A percentile compares a stretch with the other conserved stretches of the same genome.
Evolutionary conservation across 805 yeast species (phyloP).

Genomic region (Myxozyma geophila): DNA sequence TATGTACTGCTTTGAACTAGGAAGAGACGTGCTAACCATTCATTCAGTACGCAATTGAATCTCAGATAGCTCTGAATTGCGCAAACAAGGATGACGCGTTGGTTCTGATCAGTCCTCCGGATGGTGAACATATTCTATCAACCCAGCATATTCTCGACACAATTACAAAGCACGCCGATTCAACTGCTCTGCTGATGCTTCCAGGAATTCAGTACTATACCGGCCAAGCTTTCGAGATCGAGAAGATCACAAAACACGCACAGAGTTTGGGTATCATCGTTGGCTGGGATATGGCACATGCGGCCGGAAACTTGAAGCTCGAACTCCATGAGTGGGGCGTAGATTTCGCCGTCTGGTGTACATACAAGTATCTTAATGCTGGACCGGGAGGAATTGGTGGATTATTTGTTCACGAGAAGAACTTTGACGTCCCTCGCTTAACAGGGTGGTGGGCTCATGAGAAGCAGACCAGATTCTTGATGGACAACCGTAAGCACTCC

Average conservation of each 20-base stretch:
- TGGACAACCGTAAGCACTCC: conserved; percentile 49
- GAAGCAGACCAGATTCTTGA: conserved; percentile 68
- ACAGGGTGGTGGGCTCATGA: conserved; percentile 99
- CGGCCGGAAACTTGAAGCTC: conserved; percentile 83
- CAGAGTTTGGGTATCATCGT: conserved; percentile 56
- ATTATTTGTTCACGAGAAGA: conserved; percentile 68
- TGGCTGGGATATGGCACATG: conserved; percentile 97
- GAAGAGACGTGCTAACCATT: neutral
- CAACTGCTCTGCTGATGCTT: conserved; percentile 73
- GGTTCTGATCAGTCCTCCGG: conserved; percentile 66
- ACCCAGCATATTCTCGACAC: conserved; percentile 65
- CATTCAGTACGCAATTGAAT: conserved; percentile 67
- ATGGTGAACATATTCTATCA: conserved; percentile 59
- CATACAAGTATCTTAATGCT: conserved; percentile 85
- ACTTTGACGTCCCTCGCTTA: conserved; percentile 59
- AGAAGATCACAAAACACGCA: conserved; percentile 66
- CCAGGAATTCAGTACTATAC: conserved; percentile 93
- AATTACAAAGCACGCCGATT: conserved; percentile 61
- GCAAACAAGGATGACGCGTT: conserved; percentile 58
- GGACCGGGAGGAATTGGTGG: conserved; percentile 97
- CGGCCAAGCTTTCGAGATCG: conserved; percentile 83
- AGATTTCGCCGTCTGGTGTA: conserved; percentile 94
- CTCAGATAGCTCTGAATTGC: conserved; percentile 69
- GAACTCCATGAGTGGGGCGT: conserved; percentile 84
- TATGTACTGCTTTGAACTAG: neutral